Percentiles rank a stretch among this genome's conserved stretches.
Evolutionary conservation across 2,329 filamentous ascomycete genomes (phyloP).

Genomic region (Geoglossum cookeanum): DNA sequence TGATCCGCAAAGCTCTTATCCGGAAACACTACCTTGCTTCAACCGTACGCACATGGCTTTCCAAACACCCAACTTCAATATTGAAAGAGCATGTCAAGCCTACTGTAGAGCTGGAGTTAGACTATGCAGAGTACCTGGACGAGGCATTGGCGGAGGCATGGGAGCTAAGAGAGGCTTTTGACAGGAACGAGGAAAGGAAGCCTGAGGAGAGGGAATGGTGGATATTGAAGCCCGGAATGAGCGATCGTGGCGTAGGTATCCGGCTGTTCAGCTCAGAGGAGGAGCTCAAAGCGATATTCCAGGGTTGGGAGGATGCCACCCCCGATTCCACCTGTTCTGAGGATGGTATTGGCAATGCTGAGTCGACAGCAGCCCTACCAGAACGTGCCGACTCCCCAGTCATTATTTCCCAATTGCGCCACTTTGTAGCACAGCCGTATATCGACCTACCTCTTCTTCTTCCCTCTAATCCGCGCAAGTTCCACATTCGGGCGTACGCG

Average conservation of each 20-base stretch:
- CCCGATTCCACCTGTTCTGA: conserved; percentile 49
- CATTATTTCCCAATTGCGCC: conserved; percentile 74
- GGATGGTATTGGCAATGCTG: conserved; percentile 25
- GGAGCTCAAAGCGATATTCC: conserved; percentile 72
- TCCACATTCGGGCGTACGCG: conserved; percentile 87
- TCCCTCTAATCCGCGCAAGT: conserved; percentile 46
- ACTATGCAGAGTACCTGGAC: conserved; percentile 92
- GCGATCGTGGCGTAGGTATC: conserved; percentile 86
- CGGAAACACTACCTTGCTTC: conserved; percentile 83
- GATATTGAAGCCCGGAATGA: conserved; percentile 97
- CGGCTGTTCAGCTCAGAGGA: conserved; percentile 70
- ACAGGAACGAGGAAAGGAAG: conserved; percentile 37
- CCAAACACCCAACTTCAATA: conserved; percentile 57
- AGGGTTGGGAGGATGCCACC: conserved; percentile 62
- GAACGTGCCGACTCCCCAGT: conserved; percentile 25
- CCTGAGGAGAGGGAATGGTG: conserved; percentile 55
- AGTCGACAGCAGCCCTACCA: conserved; percentile 13
- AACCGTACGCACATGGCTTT: conserved; percentile 68
- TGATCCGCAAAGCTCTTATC: conserved; percentile 91
- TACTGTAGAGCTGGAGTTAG: conserved; percentile 75
- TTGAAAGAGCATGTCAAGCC: conserved; percentile 55
- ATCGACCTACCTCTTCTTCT: conserved; percentile 74
- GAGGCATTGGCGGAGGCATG: conserved; percentile 82
- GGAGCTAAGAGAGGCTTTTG: conserved; percentile 63
- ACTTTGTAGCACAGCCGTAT: conserved; percentile 92